Conservation (phyloP, 495 filamentous ascomycete species). For the Melanomma pulvis-pyrius region DNA sequence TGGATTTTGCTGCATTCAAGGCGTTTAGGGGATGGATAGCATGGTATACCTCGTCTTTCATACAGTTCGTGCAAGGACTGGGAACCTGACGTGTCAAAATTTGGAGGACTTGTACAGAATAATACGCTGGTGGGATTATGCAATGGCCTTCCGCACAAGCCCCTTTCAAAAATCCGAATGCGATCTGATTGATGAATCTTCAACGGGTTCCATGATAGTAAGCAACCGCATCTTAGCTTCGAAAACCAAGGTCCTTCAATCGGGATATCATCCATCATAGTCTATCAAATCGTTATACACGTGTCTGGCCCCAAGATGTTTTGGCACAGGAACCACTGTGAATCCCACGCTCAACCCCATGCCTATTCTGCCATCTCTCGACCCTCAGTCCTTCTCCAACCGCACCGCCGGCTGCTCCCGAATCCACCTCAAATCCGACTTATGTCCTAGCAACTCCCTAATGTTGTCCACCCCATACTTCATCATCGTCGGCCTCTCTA, state of each 20-base stretch:
- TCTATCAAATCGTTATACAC: background rate
- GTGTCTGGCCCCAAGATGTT: background rate
- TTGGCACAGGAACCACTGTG: background rate
- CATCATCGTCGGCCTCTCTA: conserved; percentile 98
- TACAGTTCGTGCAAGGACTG: too few relatives aligned
- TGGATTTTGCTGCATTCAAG: background rate
- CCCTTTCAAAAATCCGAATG: too few relatives aligned
- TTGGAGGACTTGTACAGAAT: too few relatives aligned
- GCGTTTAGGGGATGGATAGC: background rate
- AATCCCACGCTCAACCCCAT: background rate
- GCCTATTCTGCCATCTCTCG: background rate
- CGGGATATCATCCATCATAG: conserved; percentile 4
- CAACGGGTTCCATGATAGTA: too few relatives aligned
- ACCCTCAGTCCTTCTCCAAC: conserved; percentile 45
- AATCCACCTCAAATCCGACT: conserved; percentile 48
- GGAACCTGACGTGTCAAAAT: too few relatives aligned
- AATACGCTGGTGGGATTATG: too few relatives aligned
- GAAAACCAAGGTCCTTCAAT: background rate
- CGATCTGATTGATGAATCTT: too few relatives aligned
- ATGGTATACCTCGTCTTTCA: background rate
- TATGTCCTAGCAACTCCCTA: conserved; percentile 49
- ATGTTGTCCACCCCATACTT: conserved; percentile 61
- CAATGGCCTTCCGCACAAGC: too few relatives aligned
- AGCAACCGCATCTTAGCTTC: background rate
- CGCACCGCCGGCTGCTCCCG: conserved; percentile 46